Percentiles rank a stretch among this genome's conserved stretches.
Evolutionary conservation across 768 basidiomycete species (phyloP).

Genomic region (Pleurotus ostreatus): DNA sequence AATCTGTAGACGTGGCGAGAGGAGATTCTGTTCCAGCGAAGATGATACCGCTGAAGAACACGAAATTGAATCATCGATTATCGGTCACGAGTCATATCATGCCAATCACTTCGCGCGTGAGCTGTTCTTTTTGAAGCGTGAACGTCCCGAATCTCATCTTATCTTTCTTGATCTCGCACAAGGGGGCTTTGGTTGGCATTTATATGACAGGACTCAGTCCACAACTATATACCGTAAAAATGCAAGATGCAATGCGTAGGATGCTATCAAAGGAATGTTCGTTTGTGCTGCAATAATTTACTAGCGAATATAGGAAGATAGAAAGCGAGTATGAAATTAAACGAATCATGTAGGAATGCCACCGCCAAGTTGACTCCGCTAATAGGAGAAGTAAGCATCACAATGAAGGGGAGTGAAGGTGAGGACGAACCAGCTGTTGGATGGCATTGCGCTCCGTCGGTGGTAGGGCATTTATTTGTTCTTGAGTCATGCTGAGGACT

Average conservation of each 20-base stretch:
- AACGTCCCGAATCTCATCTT: not conserved
- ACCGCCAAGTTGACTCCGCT: constrained; percentile 3
- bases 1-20: constrained; percentile 25
- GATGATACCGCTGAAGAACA: constrained; percentile 19
- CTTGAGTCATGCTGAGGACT: constrained; percentile 75
- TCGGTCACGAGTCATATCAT: constrained; percentile 6
- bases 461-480: constrained; percentile 80
- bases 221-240: not conserved
- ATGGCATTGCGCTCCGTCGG: constrained; percentile 78
- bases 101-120: not conserved
- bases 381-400: no score
- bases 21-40: constrained; percentile 28
- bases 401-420: constrained; percentile 12
- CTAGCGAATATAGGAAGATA: not conserved
- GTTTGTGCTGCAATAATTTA: not conserved
- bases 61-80: constrained; percentile 9
- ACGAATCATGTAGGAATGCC: not conserved
- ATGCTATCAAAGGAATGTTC: not conserved
- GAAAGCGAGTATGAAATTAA: not conserved
- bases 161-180: not conserved
- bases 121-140: not conserved
- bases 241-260: not conserved
- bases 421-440: constrained; percentile 59
- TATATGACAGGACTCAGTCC: not conserved
- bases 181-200: not conserved